Evolutionary conservation across 139 green algal genomes (phyloP).

Genomic region (Volvox reticuliferus): DNA sequence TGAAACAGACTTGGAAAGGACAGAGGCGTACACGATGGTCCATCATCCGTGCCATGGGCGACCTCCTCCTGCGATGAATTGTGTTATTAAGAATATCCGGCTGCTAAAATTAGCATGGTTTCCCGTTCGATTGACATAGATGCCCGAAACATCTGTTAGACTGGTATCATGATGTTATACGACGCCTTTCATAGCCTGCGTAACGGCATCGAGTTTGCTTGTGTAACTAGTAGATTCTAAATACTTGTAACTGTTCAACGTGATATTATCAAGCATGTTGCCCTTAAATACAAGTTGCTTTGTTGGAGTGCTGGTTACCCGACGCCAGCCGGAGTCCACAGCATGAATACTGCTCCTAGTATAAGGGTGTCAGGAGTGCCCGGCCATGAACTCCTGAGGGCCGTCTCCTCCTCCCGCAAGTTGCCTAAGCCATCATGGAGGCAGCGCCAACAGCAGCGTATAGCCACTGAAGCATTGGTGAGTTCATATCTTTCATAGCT

Average conservation of each 20-base stretch:
- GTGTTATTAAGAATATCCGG: too few species aligned
- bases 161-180: too few species aligned
- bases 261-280: background rate
- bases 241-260: background rate
- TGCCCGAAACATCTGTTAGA: too few species aligned
- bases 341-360: conserved; percentile 2
- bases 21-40: too few species aligned
- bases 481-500: background rate
- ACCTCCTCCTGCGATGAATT: too few species aligned
- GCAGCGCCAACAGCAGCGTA: background rate
- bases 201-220: too few species aligned
- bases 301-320: background rate
- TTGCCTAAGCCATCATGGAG: background rate
- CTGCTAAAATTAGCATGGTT: too few species aligned
- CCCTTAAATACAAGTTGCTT: background rate
- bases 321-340: background rate
- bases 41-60: too few species aligned
- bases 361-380: background rate
- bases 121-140: too few species aligned
- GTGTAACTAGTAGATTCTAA: too few species aligned
- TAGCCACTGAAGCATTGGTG: background rate
- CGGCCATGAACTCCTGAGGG: background rate
- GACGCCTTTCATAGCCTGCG: too few species aligned
- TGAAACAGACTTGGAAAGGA: too few species aligned
- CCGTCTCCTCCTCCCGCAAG: conserved; percentile 1